Evolutionary conservation across 805 yeast species (phyloP), one percentile per base, ranked within the genome.

Genomic region (Candida golubevii): DNA sequence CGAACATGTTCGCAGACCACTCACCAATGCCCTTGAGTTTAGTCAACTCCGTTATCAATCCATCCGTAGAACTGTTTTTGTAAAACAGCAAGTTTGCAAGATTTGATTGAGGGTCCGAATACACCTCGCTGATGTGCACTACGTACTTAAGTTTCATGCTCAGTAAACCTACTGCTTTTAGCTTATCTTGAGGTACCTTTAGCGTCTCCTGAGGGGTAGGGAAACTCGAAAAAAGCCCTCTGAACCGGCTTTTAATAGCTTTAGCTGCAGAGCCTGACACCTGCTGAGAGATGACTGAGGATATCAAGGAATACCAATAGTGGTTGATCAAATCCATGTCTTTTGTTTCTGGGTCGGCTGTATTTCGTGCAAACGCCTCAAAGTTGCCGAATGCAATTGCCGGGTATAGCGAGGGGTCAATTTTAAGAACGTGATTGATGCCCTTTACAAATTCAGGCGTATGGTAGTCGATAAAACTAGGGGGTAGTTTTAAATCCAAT

Each of bases 1-100:
- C 63, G 62, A 88, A 90, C 96, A 90, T 90, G 43, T 84, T 85
- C 0, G 93, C 90, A 5, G 89, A 79, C 98, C 98, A 90, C 1
- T 74, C 74, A 0, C 93, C 95, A 13, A 86, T 75, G 0, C 95
- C 95, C 55, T 85, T 84, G 49, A 85, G 66, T 26, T 60, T 59
- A 0, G 76, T 74, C 42, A 83, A 61, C 45, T 74, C 75, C 14
- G 70, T 70, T 1, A 74, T 57, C 12, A 84, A 63, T 18, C 67
- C 79, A 2, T 75, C 76, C 38, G 76, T 71, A 3, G 68, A 48
- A 30, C 64, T 64, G 0, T 50, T 45, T 2, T 46, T 35, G 48
- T 82, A 75, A 40, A 75, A 65, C 1, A 62, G 63, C 1, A 59
- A 54, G 1, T 66, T 58, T 0, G 66, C 36, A 23, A 71, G 55